Percentiles rank a stretch among this genome's conserved stretches.
Conservation (phyloP, 1,284 basidiomycete species). For the Cystobasidium slooffiae region DNA sequence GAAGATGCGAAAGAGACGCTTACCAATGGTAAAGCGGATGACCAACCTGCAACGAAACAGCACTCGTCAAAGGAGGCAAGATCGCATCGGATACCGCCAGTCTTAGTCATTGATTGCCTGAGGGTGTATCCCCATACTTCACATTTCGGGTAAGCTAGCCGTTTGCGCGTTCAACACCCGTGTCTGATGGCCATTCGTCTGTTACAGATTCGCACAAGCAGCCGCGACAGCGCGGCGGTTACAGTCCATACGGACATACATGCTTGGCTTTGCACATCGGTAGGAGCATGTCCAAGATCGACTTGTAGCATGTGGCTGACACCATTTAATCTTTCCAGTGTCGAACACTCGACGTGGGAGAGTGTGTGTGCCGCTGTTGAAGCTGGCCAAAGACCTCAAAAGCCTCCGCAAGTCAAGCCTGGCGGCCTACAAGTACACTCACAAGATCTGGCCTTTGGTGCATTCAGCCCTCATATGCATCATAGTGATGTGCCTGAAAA, state of each 20-base stretch:
- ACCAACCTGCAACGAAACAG: neutral
- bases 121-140: constrained; percentile 67
- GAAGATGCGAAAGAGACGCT: constrained; percentile 22
- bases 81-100: constrained; percentile 52
- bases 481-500: constrained; percentile 36
- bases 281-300: neutral
- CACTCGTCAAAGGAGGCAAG: too few species aligned
- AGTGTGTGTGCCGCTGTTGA: constrained; percentile 20
- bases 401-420: constrained; percentile 9
- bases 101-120: constrained; percentile 74
- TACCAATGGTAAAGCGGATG: neutral
- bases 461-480: constrained; percentile 25
- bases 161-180: neutral
- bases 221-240: constrained; percentile 64
- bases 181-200: neutral
- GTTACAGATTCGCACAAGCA: constrained; percentile 61
- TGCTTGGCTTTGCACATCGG: constrained; percentile 56
- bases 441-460: constrained; percentile 19
- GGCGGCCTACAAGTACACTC: constrained; percentile 30
- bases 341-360: constrained; percentile 38
- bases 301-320: neutral
- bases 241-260: constrained; percentile 66
- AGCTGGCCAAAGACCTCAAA: neutral
- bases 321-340: neutral
- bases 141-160: constrained; percentile 64